phyloP scores from a whole-genome alignment of 2,329 filamentous ascomycete genomes.

The Stachybotrys chlorohalonatus region DNA sequence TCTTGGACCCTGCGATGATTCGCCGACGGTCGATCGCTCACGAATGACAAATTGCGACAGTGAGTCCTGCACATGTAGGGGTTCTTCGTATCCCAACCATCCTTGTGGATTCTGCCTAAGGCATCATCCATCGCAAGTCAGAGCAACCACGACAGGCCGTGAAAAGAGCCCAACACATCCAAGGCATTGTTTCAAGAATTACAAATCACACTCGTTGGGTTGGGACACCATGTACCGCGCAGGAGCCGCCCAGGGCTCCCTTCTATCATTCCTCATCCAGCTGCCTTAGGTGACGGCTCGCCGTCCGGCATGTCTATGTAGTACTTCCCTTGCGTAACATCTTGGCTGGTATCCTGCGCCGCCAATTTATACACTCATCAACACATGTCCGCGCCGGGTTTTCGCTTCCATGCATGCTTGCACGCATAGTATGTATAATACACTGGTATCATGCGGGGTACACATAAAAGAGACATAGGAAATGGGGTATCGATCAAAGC shows the following conservation, averaged over 20 bases:
- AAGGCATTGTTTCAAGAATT: no score
- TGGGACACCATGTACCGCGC: no score
- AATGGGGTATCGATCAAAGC: conserved; percentile 12
- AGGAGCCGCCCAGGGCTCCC: neutral
- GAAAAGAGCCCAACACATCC: no score
- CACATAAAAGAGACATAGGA: conserved; percentile 5
- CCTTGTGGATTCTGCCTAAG: neutral
- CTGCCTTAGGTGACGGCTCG: neutral
- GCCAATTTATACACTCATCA: conserved; percentile 3
- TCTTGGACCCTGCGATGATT: no score
- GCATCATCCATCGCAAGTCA: neutral
- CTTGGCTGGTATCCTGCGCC: neutral
- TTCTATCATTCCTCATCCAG: neutral
- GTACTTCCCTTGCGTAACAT: neutral
- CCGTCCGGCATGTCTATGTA: neutral
- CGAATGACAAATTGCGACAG: no score
- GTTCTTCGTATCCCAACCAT: no score
- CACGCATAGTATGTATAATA: conserved; percentile 7
- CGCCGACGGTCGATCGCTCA: no score
- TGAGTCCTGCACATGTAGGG: no score
- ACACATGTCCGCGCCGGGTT: conserved; percentile 3
- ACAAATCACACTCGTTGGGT: no score
- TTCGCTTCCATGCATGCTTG: conserved; percentile 6
- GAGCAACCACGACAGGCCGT: no score
- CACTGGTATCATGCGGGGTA: conserved; percentile 15